Evolutionary conservation across 2,329 filamentous ascomycete species (phyloP).

Genomic region (Gyromitra esculenta): DNA sequence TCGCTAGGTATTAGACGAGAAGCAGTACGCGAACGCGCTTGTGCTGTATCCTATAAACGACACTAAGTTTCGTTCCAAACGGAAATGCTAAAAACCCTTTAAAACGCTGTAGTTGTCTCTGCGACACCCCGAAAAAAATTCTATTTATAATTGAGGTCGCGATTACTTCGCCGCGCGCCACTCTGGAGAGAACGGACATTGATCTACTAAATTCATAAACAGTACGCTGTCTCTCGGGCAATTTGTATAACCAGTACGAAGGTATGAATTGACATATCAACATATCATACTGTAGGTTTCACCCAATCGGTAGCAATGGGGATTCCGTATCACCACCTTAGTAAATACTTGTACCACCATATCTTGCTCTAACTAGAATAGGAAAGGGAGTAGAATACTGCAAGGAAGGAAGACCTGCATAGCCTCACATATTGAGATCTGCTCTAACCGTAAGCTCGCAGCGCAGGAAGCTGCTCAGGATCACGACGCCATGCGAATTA

Average conservation of each 20-base stretch:
- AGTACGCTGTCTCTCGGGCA: not conserved
- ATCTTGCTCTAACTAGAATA: not conserved
- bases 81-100: too few species aligned
- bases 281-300: constrained; percentile 3
- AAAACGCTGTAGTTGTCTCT: too few species aligned
- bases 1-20: too few species aligned
- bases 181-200: not conserved
- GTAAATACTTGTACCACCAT: not conserved
- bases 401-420: constrained; percentile 15
- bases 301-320: not conserved
- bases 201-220: not conserved
- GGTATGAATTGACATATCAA: not conserved
- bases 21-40: too few species aligned
- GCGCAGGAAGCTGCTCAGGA: not conserved
- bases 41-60: too few species aligned
- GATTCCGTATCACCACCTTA: constrained; percentile 19
- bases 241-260: not conserved
- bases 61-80: too few species aligned
- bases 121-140: too few species aligned
- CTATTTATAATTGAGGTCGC: too few species aligned
- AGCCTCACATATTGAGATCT: not conserved
- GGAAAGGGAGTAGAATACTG: constrained; percentile 13
- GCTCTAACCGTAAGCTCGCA: constrained; percentile 8
- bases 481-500: not conserved
- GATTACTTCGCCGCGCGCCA: too few species aligned